A percentile compares a stretch with the other conserved stretches of the same genome.
Conservation (phyloP, 306 rosid species). For the Purshia tridentata region DNA sequence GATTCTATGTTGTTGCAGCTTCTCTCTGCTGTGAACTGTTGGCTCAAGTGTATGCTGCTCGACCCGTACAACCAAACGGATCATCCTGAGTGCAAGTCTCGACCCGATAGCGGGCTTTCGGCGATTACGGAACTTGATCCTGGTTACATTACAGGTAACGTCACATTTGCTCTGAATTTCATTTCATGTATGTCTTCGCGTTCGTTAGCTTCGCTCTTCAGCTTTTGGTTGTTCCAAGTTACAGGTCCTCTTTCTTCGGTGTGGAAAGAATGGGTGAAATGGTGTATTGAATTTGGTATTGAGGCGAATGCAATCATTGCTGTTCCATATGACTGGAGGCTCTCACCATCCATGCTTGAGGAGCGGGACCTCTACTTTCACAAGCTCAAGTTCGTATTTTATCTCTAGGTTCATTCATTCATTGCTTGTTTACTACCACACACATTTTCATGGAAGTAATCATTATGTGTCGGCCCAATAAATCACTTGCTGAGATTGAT, state of each 20-base stretch:
- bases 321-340: constrained; percentile 97
- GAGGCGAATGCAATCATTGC: constrained; percentile 97
- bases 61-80: constrained; percentile 95
- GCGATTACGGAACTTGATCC: constrained; percentile 98
- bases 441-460: too few species aligned
- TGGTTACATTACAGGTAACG: constrained; percentile 85
- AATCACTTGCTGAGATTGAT: too few species aligned
- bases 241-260: constrained; percentile 94
- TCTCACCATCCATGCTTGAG: constrained; percentile 87
- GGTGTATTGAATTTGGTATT: constrained; percentile 97
- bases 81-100: constrained; percentile 89
- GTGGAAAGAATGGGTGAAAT: constrained; percentile 98
- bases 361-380: constrained; percentile 97
- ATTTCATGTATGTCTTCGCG: not conserved
- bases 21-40: constrained; percentile 95
- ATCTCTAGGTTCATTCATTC: not conserved
- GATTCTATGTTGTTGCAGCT: constrained; percentile 40
- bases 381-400: constrained; percentile 74
- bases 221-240: not conserved
- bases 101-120: constrained; percentile 98
- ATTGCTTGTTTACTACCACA: not conserved
- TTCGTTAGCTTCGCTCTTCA: not conserved
- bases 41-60: constrained; percentile 92
- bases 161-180: constrained; percentile 3
- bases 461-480: too few species aligned